Base-by-base conservation (phyloP, 352 stramenopile genomes). In the Pythium rishiriense region DNA sequence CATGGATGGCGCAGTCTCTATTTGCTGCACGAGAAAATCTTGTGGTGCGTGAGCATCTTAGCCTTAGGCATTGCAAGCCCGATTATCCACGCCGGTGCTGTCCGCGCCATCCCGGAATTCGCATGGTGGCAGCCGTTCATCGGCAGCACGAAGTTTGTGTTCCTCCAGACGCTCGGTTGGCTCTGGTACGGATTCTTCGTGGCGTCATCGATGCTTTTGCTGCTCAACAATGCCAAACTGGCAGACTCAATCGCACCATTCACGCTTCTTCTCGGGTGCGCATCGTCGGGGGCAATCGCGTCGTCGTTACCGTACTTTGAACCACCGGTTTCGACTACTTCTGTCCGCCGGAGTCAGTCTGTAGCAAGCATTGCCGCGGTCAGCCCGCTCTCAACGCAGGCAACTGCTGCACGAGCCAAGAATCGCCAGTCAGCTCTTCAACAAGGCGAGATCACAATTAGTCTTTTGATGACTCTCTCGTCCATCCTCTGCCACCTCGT, bases 111-210 rank as follows among this genome's bases (percentile, higher is more conserved):
- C 0, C 43, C 69, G 14, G 39, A 48, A 11, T 87, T 76, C 46
- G 50, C 41, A 0, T 78, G 75, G 71, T 87, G 74, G 74, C 78
- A 87, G 14, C 78, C 78, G 5, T 87, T 87, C 48, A 46, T 74
- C 3, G 78, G 78, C 14, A 77, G 75, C n/a, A 83, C 78, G 1
- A 81, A 80, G 48, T 87, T 81, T 59, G 69, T 85, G 8, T 87
- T 87, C 52, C 48, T 87, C 15, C 78, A 87, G 67, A 79, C 71
- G 7, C 68, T 87, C 5, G 78, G 78, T 3, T 87, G 78, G 78
- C 63, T 85, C 21, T 87, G 78, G 78, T 87, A 85, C 33, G 74
- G 66, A 0, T 73, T 81, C 41, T 84, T 79, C 57, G 48, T 82
- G 22, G 76, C 73, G 15, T 22, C 74, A 9, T 60, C 67, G 6